Evolutionary conservation across 2,329 filamentous ascomycete genomes (phyloP), one percentile per base, ranked within the genome.

Genomic region (Diaporthe helianthi): DNA sequence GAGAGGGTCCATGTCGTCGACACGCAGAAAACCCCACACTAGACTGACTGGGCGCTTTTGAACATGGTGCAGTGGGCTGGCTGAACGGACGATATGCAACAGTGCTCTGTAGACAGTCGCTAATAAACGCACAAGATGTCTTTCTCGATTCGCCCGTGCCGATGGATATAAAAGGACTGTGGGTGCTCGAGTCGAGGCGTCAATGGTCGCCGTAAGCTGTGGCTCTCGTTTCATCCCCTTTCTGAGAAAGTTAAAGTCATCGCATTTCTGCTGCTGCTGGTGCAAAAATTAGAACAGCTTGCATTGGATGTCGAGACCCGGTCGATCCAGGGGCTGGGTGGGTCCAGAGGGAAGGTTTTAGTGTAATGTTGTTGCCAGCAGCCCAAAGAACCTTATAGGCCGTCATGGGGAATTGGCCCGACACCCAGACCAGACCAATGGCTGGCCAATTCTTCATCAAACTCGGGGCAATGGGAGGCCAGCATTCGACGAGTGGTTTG

Each of bases 211-310:
- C 24, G 46, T 68, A 53, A 54, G 31, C 19, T 69, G 44, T 65
- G 52, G 44, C 60, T 36, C 60, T 36, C 41, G 67, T 69, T 69
- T 69, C 61, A 66, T 66, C 67, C 67, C 67, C 61, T 69, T 49
- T 58, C 36, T 44, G 52, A n/a, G n/a, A 19, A 26, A 26, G 53
- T 63, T 44, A 63, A 63, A 63, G 29, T 49, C 58, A 47, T 67
- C 44, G 53, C 65, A 60, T 29, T 51, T 41, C 53, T 22, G 24
- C 26, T 38, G 60, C 53, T 22, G 24, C 26, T 38, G 60, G 52
- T 51, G 44, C 51, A 51, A 69, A 65, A 65, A 38, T 58, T 65
- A 55, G 52, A 55, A 69, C 52, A 54, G 41, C 36, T 47, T 44
- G 47, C 49, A 54, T 44, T 65, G 33, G 58, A 61, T 10, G 41